Evolutionary conservation across 208 protist genomes (phyloP).

Genomic region (Trypanosoma lewisi): DNA sequence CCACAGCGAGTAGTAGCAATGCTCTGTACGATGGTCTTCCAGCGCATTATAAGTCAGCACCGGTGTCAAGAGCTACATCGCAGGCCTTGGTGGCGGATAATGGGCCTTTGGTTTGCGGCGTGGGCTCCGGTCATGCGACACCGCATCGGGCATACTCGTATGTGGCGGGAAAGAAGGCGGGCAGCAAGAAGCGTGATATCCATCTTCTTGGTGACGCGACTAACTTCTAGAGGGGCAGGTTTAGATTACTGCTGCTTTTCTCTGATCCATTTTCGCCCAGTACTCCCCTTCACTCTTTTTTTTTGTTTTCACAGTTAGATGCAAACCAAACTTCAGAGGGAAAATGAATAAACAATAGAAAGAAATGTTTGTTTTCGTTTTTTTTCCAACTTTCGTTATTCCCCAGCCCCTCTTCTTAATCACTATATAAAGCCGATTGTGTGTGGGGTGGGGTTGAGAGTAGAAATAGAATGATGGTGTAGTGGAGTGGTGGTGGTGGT

Average conservation of each 20-base stretch:
- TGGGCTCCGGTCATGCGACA: conserved; percentile 36
- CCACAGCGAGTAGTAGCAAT: conserved; percentile 2
- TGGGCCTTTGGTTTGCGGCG: conserved; percentile 8
- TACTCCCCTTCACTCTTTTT: conserved; percentile 8
- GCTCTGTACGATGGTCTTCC: background rate
- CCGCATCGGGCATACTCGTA: conserved; percentile 57
- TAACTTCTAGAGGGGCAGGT: conserved; percentile 38
- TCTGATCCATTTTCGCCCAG: conserved; percentile 2
- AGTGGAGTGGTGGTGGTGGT: no score
- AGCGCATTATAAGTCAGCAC: conserved; percentile 29
- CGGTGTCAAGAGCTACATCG: conserved; percentile 53
- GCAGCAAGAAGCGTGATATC: conserved; percentile 57
- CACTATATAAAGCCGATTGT: no score
- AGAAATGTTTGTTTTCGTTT: no score
- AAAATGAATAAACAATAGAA: conserved; percentile 4
- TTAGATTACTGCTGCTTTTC: conserved; percentile 2
- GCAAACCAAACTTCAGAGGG: conserved; percentile 3
- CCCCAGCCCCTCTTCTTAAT: no score
- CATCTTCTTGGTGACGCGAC: conserved; percentile 52
- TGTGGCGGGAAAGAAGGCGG: conserved; percentile 33
- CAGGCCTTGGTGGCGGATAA: conserved; percentile 38
- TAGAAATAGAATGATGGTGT: no score
- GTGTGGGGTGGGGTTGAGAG: no score
- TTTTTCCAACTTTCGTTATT: no score
- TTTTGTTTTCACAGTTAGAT: conserved; percentile 8